Evolutionary conservation across 495 filamentous ascomycete genomes (phyloP).

Genomic region (Xylaria curta): DNA sequence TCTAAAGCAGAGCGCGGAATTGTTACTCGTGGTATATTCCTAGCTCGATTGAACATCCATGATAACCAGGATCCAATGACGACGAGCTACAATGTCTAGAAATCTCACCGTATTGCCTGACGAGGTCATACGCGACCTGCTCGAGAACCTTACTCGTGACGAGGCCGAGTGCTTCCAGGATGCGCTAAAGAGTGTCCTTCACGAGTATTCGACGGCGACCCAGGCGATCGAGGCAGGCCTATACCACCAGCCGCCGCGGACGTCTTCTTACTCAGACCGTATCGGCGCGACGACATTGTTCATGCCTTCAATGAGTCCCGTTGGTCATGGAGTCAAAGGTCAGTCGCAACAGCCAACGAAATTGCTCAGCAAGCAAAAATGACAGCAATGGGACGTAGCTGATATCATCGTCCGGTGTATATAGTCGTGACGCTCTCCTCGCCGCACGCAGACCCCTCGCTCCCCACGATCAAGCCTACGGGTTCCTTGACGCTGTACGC

Average conservation of each 20-base stretch:
- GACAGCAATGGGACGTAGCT: background rate
- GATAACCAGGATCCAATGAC: conserved; percentile 7
- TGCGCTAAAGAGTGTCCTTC: conserved; percentile 74
- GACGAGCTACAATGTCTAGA: conserved; percentile 63
- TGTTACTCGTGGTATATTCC: background rate
- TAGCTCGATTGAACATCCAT: background rate
- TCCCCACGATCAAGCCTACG: conserved; percentile 65
- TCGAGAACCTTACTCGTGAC: conserved; percentile 72
- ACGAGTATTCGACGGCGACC: conserved; percentile 79
- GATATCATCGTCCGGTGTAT: background rate
- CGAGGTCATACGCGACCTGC: conserved; percentile 68
- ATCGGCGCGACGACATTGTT: conserved; percentile 86
- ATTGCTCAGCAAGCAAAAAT: background rate
- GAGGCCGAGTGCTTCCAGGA: conserved; percentile 71
- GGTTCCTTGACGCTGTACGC: conserved; percentile 79
- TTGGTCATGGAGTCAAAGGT: conserved; percentile 60
- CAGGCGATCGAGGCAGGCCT: conserved; percentile 52
- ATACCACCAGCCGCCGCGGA: conserved; percentile 78
- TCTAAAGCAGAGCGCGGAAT: background rate
- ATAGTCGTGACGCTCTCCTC: conserved; percentile 49
- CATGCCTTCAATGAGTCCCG: conserved; percentile 76
- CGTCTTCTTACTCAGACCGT: conserved; percentile 64
- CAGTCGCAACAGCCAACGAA: conserved; percentile 1
- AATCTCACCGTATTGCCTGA: conserved; percentile 78
- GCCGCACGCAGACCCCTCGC: conserved; percentile 29